Evolutionary conservation across 108 stramenopile species (phyloP), one percentile per base, ranked within the genome.

Genomic region (Pseudonitzschia multiseries): DNA sequence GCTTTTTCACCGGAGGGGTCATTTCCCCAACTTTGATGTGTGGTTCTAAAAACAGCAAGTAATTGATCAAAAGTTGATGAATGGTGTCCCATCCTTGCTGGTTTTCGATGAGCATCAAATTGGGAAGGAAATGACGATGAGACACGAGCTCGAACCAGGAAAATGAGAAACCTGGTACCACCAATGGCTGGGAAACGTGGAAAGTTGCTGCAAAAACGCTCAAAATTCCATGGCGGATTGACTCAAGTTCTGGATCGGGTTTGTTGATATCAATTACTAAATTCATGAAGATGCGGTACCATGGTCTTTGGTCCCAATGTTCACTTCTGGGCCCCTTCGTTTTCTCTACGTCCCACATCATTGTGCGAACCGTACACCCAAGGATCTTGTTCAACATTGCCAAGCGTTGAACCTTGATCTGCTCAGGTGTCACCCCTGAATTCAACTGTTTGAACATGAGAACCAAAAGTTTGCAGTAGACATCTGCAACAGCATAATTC

Each of bases 101-200:
- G 29, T 84, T 91, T 71, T 92, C 87, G 31, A 84, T 68, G 27
- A 93, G 86, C 31, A 99, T 87, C 22, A 99, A 81, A 75, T 95
- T 93, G 43, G 98, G 97, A 69, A 99, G 92, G 73, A 99, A 98
- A 73, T 89, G 88, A 20, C 98, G 83, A 78, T 99, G 96, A 20
- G 96, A 97, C 31, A 98, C 87, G 44, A 99, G 92, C 83, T 98
- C 97, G 57, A 98, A 86, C 99, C 99, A 99, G 31, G 96, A 90
- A 75, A 98, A 98, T 13, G 99, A 89, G 68, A 99, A 99, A 89
- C 89, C 89, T 65, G 99, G 98, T 31, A 97, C 73, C 10, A 87
- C 94, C 48, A 95, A 78, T 10, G 99, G 99, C 78, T 97, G 99
- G n/a, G 96, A 78, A 31, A 92, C 89, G 65, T 97, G 97, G 75